Evolutionary conservation across 2,329 filamentous ascomycete species (phyloP).

Genomic region (Ascochyta clinopodiicola): DNA sequence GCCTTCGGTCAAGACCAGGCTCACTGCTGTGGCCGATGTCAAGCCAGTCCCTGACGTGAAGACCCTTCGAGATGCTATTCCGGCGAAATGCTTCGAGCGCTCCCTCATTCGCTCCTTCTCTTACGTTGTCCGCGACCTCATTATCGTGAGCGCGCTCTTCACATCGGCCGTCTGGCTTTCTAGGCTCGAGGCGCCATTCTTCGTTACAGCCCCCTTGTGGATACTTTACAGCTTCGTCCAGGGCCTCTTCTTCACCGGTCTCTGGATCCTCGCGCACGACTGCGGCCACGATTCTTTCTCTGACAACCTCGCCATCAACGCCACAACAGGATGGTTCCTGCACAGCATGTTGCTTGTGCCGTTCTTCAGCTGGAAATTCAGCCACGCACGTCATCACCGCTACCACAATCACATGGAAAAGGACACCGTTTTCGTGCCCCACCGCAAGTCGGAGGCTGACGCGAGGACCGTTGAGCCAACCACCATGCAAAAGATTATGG

Average conservation of each 20-base stretch:
- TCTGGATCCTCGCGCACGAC: slow-evolving; percentile 73
- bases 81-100: slow-evolving; percentile 33
- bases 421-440: slow-evolving; percentile 57
- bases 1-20: slow-evolving; percentile 20
- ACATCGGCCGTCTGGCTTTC: slow-evolving; percentile 23
- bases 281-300: slow-evolving; percentile 74
- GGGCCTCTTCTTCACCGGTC: slow-evolving; percentile 69
- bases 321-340: slow-evolving; percentile 67
- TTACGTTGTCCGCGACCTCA: slow-evolving; percentile 33
- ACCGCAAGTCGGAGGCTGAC: slow-evolving; percentile 21
- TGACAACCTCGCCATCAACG: slow-evolving; percentile 62
- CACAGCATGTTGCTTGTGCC: slow-evolving; percentile 72
- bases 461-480: slow-evolving; percentile 13
- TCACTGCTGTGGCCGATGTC: slow-evolving; percentile 26
- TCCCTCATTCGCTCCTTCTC: slow-evolving; percentile 30
- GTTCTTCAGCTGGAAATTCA: slow-evolving; percentile 76
- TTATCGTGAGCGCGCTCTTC: slow-evolving; percentile 27
- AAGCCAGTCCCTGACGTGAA: slow-evolving; percentile 32
- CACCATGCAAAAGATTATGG: slow-evolving; percentile 40
- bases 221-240: slow-evolving; percentile 67
- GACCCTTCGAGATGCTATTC: slow-evolving; percentile 32
- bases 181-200: slow-evolving; percentile 22
- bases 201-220: slow-evolving; percentile 51
- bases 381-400: slow-evolving; percentile 72
- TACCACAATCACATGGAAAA: slow-evolving; percentile 72